Base-by-base conservation (phyloP, 2,329 filamentous ascomycete species). In the Colletotrichum caudatum region DNA sequence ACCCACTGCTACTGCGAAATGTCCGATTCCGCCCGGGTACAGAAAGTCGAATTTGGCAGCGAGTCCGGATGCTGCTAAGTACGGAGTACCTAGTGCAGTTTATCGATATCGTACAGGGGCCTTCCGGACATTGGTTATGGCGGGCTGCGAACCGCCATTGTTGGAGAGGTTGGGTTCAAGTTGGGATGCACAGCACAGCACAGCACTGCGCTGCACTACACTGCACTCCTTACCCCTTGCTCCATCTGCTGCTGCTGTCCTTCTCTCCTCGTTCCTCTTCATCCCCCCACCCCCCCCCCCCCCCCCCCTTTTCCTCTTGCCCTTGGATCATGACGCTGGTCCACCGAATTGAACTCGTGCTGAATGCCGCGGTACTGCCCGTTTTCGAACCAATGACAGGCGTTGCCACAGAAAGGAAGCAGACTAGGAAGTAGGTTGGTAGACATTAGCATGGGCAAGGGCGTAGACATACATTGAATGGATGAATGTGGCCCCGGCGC, bases 1-100 rank as follows among this genome's bases (percentile, higher is more conserved):
- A 66, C 35, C 54, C 67, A 66, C 56, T 50, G 44, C 63, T 23
- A 50, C 67, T 37, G 29, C 41, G 63, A 67, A 61, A 56, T 58
- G 68, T 50, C 63, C 57, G 63, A 62, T 56, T 57, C 63, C 56
- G 68, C 26, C 51, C 35, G 50, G 44, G 56, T 26, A 39, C 37
- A 54, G 35, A 54, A 35, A 23, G 33, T 70, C 48, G 29, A 48
- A 33, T 39, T 11, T 56, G 33, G 48, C 48, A 48, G 48, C n/a
- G 37, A 66, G 26, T 60, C 46, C 48, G 48, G 67, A 56, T 56
- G 29, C n/a, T n/a, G 11, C 29, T 39, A 9, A 37, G 9, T 37
- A 37, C 35, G 2, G 1, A 5, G 35, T 37, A 29, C 29, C 29
- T 29, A 4, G 29, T 29, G 29, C 29, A 29, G 29, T 29, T 29